A percentile compares a stretch with the other conserved stretches of the same genome.
phyloP scores from a whole-genome alignment of 331 rosid species.

The Dryas integrifolia region DNA sequence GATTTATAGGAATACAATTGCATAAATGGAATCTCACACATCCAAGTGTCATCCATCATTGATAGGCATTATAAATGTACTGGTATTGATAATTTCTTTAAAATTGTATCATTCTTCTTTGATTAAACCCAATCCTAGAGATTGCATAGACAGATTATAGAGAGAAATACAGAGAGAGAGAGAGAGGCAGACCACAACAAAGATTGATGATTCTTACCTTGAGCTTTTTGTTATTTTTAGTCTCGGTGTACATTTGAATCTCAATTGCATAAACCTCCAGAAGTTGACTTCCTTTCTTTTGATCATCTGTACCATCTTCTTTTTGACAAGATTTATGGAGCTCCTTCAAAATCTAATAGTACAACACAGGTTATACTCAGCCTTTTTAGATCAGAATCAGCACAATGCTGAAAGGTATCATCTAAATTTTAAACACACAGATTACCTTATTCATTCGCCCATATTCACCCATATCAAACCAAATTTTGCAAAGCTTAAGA shows the following conservation, averaged over 20 bases:
- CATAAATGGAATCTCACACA: too few relatives aligned
- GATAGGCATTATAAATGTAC: background rate
- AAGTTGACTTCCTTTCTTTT: constrained; percentile 96
- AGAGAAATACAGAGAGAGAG: background rate
- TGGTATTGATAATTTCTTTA: background rate
- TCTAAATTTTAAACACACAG: background rate
- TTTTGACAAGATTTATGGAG: constrained; percentile 92
- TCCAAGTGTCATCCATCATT: too few relatives aligned
- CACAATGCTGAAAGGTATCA: background rate
- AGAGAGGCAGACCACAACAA: background rate
- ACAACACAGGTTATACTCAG: constrained; percentile 17
- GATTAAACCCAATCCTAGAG: background rate
- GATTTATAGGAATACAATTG: too few relatives aligned
- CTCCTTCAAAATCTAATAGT: constrained; percentile 77
- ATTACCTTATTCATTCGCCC: constrained; percentile 95
- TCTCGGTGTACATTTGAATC: constrained; percentile 97
- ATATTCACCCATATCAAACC: constrained; percentile 97
- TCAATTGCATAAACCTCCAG: constrained; percentile 92
- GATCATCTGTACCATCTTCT: constrained; percentile 98
- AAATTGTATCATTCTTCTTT: background rate
- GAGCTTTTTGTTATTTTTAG: constrained; percentile 95
- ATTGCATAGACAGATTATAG: background rate
- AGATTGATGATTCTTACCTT: constrained; percentile 54
- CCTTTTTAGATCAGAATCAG: constrained; percentile 19
- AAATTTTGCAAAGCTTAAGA: constrained; percentile 96